phyloP scores from a whole-genome alignment of 495 filamentous ascomycete species.

The Tuber umbilicatum region DNA sequence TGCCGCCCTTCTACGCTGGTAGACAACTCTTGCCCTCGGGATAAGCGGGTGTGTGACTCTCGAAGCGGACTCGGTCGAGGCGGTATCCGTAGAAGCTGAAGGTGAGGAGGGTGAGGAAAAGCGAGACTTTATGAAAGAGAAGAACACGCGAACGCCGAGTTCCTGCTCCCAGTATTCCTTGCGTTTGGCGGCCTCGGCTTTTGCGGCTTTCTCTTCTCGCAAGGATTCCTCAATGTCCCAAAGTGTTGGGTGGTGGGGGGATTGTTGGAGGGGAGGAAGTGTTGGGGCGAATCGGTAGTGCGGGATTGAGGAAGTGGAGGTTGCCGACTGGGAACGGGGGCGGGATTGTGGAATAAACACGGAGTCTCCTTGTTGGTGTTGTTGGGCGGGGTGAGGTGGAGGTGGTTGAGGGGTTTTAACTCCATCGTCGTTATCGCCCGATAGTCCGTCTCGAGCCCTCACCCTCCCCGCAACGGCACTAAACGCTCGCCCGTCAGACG shows the following conservation, averaged over 20 bases:
- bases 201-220: slow-evolving; percentile 25
- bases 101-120: slow-evolving; percentile 48
- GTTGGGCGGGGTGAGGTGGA: slow-evolving; percentile 45
- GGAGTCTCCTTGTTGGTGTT: slow-evolving; percentile 2
- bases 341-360: slow-evolving; percentile 19
- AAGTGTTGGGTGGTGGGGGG: slow-evolving; percentile 49
- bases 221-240: slow-evolving; percentile 60
- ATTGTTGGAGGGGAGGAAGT: slow-evolving; percentile 11
- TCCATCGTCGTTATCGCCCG: slow-evolving; percentile 17
- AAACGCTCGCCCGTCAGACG: slow-evolving; percentile 60
- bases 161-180: slow-evolving; percentile 67
- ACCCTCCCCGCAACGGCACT: slow-evolving; percentile 57
- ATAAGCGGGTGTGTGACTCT: slow-evolving; percentile 49
- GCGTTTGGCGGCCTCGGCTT: slow-evolving; percentile 22
- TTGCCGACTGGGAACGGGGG: slow-evolving; percentile 32
- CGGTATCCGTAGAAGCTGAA: slow-evolving; percentile 33
- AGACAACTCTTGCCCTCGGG: slow-evolving; percentile 24
- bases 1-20: slow-evolving; percentile 27
- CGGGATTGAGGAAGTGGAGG: slow-evolving; percentile 23
- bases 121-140: slow-evolving; percentile 60
- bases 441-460: slow-evolving; percentile 29
- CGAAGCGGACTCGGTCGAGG: slow-evolving; percentile 23
- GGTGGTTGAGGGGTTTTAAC: slow-evolving; percentile 46
- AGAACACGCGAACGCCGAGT: slow-evolving; percentile 61
- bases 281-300: slow-evolving; percentile 37